These are phyloP conservation scores for Xylariomycetidae sp. DNA, from an alignment of 2,329 filamentous ascomycete species.

Conservation along the genomic window DNA sequence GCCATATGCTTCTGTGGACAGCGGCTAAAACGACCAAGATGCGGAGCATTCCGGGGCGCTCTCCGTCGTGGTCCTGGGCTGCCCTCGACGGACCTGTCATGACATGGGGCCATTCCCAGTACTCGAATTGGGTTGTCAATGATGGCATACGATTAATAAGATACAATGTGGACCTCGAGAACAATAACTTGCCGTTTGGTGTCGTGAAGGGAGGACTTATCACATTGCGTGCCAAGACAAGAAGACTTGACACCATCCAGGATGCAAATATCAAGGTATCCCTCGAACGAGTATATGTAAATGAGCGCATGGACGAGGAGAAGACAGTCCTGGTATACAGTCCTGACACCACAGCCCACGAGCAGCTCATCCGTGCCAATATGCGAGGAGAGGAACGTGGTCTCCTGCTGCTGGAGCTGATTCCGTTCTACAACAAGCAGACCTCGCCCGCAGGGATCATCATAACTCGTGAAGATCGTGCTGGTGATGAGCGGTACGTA, in stretches of 20 bases:
- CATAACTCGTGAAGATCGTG: background rate
- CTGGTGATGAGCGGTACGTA: constrained; percentile 1
- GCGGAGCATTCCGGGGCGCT: background rate
- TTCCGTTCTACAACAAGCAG: constrained; percentile 1
- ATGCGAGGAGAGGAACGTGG: background rate
- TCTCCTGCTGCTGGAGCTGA: constrained; percentile 2
- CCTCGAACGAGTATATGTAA: background rate
- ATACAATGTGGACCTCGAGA: constrained; percentile 4
- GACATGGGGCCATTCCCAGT: constrained; percentile 1
- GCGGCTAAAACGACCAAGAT: constrained; percentile 2
- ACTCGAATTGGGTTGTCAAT: constrained; percentile 1
- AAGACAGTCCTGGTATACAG: constrained; percentile 1
- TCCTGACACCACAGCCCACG: constrained; percentile 2
- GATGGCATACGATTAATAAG: constrained; percentile 8
- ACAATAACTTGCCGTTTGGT: constrained; percentile 8
- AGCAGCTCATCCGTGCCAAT: background rate
- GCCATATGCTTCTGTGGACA: constrained; percentile 10
- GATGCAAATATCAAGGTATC: constrained; percentile 1
- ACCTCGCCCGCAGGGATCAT: constrained; percentile 10
- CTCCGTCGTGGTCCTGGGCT: constrained; percentile 16
- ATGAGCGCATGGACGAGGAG: constrained; percentile 5
- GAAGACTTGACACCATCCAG: constrained; percentile 2
- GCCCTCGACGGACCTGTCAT: constrained; percentile 8
- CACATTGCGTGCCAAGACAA: constrained; percentile 4
- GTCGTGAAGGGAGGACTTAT: constrained; percentile 8